Evolutionary conservation across 2,329 filamentous ascomycete species (phyloP).

Genomic region (Biscogniauxia marginata): DNA sequence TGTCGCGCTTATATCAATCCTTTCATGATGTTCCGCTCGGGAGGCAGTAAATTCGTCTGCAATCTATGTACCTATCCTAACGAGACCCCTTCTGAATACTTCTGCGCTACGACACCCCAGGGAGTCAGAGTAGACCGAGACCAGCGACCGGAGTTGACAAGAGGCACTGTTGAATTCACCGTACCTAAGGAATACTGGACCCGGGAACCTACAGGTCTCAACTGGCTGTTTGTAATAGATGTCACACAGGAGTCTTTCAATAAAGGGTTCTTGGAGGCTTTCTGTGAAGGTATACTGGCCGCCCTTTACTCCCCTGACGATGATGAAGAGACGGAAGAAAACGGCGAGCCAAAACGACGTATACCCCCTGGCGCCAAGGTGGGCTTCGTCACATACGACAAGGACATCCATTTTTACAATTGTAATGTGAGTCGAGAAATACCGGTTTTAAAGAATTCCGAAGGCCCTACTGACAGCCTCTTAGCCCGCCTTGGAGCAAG

Average conservation of each 20-base stretch:
- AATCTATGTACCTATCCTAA: slow-evolving; percentile 98
- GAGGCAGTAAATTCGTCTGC: slow-evolving; percentile 95
- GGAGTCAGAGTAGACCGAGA: slow-evolving; percentile 85
- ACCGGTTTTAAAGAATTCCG: background rate
- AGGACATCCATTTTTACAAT: slow-evolving; percentile 98
- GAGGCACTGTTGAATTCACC: slow-evolving; percentile 92
- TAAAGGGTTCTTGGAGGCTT: slow-evolving; percentile 84
- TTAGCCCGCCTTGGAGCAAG: slow-evolving; percentile 73
- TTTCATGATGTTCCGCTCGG: slow-evolving; percentile 95
- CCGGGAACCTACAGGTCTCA: slow-evolving; percentile 83
- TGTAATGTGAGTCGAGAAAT: slow-evolving; percentile 62
- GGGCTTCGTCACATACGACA: slow-evolving; percentile 94
- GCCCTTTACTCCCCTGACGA: slow-evolving; percentile 76
- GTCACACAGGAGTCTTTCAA: slow-evolving; percentile 89
- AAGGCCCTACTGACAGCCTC: slow-evolving; percentile 12
- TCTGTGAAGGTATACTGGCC: slow-evolving; percentile 83
- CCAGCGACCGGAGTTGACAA: slow-evolving; percentile 83
- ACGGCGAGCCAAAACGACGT: slow-evolving; percentile 51
- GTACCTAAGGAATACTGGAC: slow-evolving; percentile 99
- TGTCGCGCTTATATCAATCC: slow-evolving; percentile 98
- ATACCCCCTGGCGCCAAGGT: slow-evolving; percentile 82
- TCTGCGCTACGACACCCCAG: slow-evolving; percentile 82
- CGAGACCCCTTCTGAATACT: slow-evolving; percentile 89
- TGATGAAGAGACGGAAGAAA: slow-evolving; percentile 50
- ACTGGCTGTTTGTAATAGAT: slow-evolving; percentile 90